phyloP scores from a whole-genome alignment of 106 monocot genomes.

The Dendrobium chrysotoxum region DNA sequence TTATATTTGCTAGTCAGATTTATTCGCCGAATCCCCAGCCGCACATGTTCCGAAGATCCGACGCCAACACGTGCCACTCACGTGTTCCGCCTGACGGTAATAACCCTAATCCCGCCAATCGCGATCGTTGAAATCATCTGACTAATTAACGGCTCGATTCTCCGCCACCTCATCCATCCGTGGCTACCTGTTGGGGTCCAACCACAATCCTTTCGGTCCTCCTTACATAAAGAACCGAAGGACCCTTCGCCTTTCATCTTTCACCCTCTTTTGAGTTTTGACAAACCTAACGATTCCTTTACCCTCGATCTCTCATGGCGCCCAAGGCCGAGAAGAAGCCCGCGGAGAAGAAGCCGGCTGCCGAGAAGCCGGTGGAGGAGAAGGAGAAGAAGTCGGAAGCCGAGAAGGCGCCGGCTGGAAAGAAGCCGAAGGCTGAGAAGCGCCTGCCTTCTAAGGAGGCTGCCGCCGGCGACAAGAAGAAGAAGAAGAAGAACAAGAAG shows the following conservation, averaged over 20 bases:
- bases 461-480: slow-evolving; percentile 13
- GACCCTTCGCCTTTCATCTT: background rate
- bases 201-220: background rate
- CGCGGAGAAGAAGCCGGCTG: slow-evolving; percentile 80
- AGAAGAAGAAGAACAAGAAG: slow-evolving; percentile 21
- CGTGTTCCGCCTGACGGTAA: no score
- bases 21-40: no score
- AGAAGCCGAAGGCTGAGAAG: slow-evolving; percentile 16
- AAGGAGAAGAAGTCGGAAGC: slow-evolving; percentile 32
- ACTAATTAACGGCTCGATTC: background rate
- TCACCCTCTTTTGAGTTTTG: no score
- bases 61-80: no score
- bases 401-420: slow-evolving; percentile 8
- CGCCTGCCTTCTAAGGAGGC: slow-evolving; percentile 13
- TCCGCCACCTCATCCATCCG: background rate
- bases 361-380: slow-evolving; percentile 17
- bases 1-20: no score
- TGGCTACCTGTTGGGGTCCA: background rate
- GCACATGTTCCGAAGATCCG: no score
- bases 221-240: background rate
- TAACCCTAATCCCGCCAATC: background rate
- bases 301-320: slow-evolving; percentile 33
- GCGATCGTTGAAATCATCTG: background rate
- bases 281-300: background rate
- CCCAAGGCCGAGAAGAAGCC: slow-evolving; percentile 88